Base-by-base conservation (phyloP, 345 rosid genomes). In the Turritis glabra region DNA sequence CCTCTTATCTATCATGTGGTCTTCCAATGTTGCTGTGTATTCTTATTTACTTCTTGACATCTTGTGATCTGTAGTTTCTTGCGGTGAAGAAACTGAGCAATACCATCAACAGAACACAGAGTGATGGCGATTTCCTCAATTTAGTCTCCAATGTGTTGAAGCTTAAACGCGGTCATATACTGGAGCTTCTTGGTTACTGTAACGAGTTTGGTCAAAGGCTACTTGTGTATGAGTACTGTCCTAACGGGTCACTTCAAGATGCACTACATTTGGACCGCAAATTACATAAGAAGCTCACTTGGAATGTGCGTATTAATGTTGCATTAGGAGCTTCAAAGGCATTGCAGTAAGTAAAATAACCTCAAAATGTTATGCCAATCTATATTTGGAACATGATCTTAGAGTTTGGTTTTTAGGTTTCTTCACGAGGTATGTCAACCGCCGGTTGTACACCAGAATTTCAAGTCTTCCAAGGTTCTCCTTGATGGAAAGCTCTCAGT, bases 251-350 rank as follows among this genome's bases (percentile, higher is more conserved):
- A 6, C 90, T 95, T 25, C 80, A 87, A 72, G 97, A 90, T 85
- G 88, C 93, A 46, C 67, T 95, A 73, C 97, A 95, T 63, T 67
- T 79, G 15, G 90, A 92, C 64, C 84, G 86, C 22, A 87, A 82
- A 47, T 60, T 84, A 41, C 93, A 75, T 41, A 81, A 61, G 76
- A 90, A 85, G 46, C 86, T 95, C 67, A 81, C 93, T 40, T 95
- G 97, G 99, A 83, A 80, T 69, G 81, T 75, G 43, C 97, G 97
- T 48, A 83, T 89, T 46, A 83, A 79, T 15, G 46, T 90, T 58
- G 97, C 99, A 0, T 85, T 92, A 22, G 97, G 97, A 79, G 88
- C 93, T 74, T 93, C 99, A 47, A 87, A 84, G 71, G 97, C 97
- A 67, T 67, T 95, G 55, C 94, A 90, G 99, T 95, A 85, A 87